Evolutionary conservation across 192 early-diverging fungal species (phyloP), one percentile per base, ranked within the genome.

Genomic region (Coemansia sp.): DNA sequence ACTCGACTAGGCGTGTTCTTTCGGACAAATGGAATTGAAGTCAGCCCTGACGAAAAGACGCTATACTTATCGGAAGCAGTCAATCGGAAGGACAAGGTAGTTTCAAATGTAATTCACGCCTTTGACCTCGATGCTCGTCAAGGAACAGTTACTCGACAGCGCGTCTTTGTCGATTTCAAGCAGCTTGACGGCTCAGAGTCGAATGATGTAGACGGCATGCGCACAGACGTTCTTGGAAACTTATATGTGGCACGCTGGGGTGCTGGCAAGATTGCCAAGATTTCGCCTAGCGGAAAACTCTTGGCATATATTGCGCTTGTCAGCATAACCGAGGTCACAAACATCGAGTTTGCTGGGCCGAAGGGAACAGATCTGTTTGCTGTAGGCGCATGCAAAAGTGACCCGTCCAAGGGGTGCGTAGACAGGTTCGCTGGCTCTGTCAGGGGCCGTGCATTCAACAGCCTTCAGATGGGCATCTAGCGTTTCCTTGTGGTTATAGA

Each of bases 11-110:
- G 59, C 3, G 8, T 18, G 10, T 73, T 82, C 46, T 53, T 67
- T 18, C 80, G 83, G 47, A 85, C 83, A 7, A 85, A 85, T 48
- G 83, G 83, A 10, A 81, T 85, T 37, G 83, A 85, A 46, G 63
- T 85, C 34, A 77, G 72, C 53, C 80, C 82, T 5, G 76, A 82
- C 44, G 80, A 82, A 40, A 74, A 67, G 48, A 71, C 60, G 11
- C 78, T 85, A 22, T 85, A 85, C 34, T 45, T 85, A 14, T 85
- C 83, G 3, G 82, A 84, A 67, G 64, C 82, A 4, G 44, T 58
- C 9, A 83, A 83, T 61, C 27, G 23, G 40, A 64, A 53, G 22
- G 67, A 66, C 22, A 48, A 24, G 2, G 73, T 80, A 7, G 56
- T 80, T 25, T 72, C 69, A 44, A 85, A 83, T 55, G 57, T 55